Evolutionary conservation across 2,329 filamentous ascomycete species (phyloP), one percentile per base, ranked within the genome.

Genomic region (Fusarium armeniacum): DNA sequence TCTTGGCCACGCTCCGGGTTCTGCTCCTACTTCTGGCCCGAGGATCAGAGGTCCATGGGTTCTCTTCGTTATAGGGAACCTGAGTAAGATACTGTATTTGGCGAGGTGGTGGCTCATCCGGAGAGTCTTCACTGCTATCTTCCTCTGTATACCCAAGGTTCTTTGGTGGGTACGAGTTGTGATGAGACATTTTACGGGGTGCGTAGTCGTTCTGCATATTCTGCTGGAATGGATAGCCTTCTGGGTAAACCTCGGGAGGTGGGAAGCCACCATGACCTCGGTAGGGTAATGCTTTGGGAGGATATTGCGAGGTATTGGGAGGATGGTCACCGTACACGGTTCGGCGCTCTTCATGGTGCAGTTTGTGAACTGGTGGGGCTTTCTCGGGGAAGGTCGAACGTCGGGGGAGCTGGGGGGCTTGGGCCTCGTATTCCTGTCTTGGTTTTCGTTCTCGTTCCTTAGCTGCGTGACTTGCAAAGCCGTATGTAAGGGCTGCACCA

Each of bases 401-500:
- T 50, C 84, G 81, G 26, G 80, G 76, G 51, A 84, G 78, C 15
- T 51, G 36, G 3, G 82, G 81, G 22, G 74, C 73, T 15, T 84
- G 81, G 22, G 73, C 73, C 13, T 84, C 82, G 51, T 80, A 80
- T 20, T 81, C 81, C 51, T 84, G 81, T 26, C 76, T 79, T 9
- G 79, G 78, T 59, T 78, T 76, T 32, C 76, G 81, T 45, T 78
- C 84, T 70, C 87, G 89, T n/a, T 76, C 72, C 32, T 68, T 73
- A n/a, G 69, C 73, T 67, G 89, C 85, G 82, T 67, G 71, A 20
- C 66, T 75, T 68, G 89, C 85, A 82, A 93, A 90, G 24, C 89
- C 89, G 79, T 96, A 97, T 12, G 92, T 84, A 24, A 87, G 65
- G n/a, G 82, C 83, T 26, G 82, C 83, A 16, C 82, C 91, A 20